Evolutionary conservation across 208 protist genomes (phyloP), one percentile per base, ranked within the genome.

Genomic region (Porcisia hertigi): DNA sequence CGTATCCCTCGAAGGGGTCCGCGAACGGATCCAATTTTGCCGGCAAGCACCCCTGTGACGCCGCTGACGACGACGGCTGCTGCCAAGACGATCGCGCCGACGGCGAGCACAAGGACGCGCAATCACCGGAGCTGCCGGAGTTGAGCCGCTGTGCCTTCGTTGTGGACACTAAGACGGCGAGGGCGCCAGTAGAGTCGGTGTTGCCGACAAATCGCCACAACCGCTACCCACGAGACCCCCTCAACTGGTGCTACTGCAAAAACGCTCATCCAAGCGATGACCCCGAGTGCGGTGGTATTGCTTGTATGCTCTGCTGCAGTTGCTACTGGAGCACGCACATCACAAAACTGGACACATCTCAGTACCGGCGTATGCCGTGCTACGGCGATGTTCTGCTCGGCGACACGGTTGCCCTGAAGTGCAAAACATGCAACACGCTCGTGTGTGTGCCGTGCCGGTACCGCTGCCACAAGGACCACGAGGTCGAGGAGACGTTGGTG

Each of bases 301-400:
- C 88, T 16, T 96, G 92, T 67, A 85, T 94, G 86, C 80, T 96
- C 43, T 96, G 92, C 80, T 75, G 80, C 39, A 88, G 85, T 30
- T 96, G 90, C 66, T 94, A 84, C 82, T 96, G 90, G 89, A 93
- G 87, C 80, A 80, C 77, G 9, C 92, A 96, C 81, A 80, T 96
- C 25, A 93, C 87, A 20, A 76, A 80, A 9, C 73, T 96, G 36
- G 71, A 88, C 71, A 84, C 84, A 23, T 81, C 69, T 16, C 77
- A 88, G 62, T 88, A 90, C 76, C 81, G 84, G 39, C 80, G 82
- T 14, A 67, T 96, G 69, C 86, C 92, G 25, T 96, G 92, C 84
- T 95, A 95, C 73, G 92, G 92, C 3, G 89, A 96, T 64, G 90
- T 94, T 7, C 57, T 93, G 11, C 72, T 87, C 25, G 90, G 92